These are phyloP conservation scores for Gelatoporia subvermispora DNA, from an alignment of 768 basidiomycete genomes.

Conservation along the genomic window DNA sequence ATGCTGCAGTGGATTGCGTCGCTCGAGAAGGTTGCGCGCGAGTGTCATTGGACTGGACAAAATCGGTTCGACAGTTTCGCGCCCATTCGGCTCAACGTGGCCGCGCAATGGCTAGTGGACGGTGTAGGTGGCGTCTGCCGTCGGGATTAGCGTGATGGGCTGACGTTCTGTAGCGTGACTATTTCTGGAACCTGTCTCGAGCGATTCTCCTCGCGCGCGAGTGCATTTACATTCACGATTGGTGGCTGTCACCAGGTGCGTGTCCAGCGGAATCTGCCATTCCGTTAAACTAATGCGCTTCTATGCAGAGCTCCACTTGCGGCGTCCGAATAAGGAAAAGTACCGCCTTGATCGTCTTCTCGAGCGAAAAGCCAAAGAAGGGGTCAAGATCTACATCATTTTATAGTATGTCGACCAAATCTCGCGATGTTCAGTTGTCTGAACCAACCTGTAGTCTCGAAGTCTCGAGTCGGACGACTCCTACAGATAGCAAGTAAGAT, in stretches of 20 bases:
- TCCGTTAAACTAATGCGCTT: conserved; percentile 2
- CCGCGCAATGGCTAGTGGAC: conserved; percentile 97
- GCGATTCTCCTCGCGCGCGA: conserved; percentile 88
- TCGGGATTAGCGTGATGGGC: conserved; percentile 1
- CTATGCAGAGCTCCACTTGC: conserved; percentile 76
- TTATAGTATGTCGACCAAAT: conserved; percentile 60
- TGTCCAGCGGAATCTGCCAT: not conserved
- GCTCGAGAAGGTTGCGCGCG: conserved; percentile 71
- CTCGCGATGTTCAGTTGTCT: not conserved
- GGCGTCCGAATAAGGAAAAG: conserved; percentile 77
- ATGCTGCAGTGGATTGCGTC: conserved; percentile 97
- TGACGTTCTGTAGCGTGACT: conserved; percentile 65
- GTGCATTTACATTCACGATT: conserved; percentile 92
- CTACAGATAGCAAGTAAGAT: conserved; percentile 83
- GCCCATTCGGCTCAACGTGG: conserved; percentile 87
- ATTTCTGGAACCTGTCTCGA: conserved; percentile 94
- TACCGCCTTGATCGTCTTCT: conserved; percentile 86
- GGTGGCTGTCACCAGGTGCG: conserved; percentile 92
- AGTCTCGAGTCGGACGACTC: conserved; percentile 92
- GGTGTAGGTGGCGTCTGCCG: conserved; percentile 53
- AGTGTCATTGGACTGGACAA: conserved; percentile 69
- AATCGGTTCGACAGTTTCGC: conserved; percentile 96
- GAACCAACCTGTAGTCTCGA: conserved; percentile 59
- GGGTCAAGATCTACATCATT: conserved; percentile 94
- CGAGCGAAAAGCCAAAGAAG: conserved; percentile 88